Conservation (phyloP, 441 rosid species). For the Pelargonium australe region DNA sequence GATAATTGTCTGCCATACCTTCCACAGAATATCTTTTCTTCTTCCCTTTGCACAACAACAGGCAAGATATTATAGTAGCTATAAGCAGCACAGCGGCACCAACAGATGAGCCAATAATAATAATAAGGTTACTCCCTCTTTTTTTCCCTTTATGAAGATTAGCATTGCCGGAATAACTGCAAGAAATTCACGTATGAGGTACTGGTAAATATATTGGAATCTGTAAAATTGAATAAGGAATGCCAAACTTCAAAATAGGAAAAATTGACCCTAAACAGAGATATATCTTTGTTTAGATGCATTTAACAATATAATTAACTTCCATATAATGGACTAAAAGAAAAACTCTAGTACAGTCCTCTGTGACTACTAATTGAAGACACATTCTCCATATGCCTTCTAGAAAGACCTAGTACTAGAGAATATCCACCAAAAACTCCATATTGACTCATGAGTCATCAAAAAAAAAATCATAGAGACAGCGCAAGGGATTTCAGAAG, state of each 20-base stretch:
- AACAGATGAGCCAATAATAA: conserved; percentile 52
- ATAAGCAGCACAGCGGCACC: conserved; percentile 73
- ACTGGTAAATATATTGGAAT: too few species aligned
- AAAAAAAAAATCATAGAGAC: too few species aligned
- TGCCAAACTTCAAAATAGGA: background rate
- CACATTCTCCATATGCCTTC: too few species aligned
- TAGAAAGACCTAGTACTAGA: too few species aligned
- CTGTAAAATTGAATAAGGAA: background rate
- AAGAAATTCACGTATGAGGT: background rate
- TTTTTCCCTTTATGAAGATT: conserved; percentile 40
- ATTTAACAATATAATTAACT: background rate
- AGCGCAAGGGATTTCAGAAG: too few species aligned
- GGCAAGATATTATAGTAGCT: conserved; percentile 48
- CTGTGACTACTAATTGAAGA: background rate
- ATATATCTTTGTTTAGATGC: background rate
- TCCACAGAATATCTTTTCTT: conserved; percentile 37
- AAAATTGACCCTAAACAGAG: background rate
- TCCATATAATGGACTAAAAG: conserved; percentile 4
- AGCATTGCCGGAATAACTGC: conserved; percentile 67
- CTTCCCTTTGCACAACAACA: conserved; percentile 49
- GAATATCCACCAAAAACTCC: too few species aligned
- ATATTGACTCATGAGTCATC: too few species aligned
- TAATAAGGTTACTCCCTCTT: conserved; percentile 37
- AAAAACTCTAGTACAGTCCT: background rate
- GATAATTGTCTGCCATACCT: conserved; percentile 28